Conservation (phyloP, 2,329 filamentous ascomycete genomes). For the Cephalotrichum gorgonifer region DNA sequence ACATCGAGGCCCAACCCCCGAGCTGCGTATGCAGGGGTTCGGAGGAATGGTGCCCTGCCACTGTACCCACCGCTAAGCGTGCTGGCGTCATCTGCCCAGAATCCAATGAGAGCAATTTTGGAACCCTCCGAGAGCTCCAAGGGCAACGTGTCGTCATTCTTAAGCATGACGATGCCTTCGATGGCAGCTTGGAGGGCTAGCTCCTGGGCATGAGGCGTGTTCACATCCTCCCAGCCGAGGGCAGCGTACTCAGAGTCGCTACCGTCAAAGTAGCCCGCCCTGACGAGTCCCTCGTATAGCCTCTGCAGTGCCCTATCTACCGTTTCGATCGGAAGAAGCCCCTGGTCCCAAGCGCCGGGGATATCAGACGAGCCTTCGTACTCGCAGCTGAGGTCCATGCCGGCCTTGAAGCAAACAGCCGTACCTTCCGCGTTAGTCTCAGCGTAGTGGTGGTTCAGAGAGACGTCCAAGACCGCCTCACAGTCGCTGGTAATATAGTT, state of each 20-base stretch:
- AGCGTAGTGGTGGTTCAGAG: constrained; percentile 27
- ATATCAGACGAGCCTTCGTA: constrained; percentile 15
- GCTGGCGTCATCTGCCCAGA: constrained; percentile 19
- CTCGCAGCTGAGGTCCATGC: constrained; percentile 23
- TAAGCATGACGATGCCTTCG: constrained; percentile 37
- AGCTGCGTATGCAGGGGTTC: constrained; percentile 33
- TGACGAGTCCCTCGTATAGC: constrained; percentile 42
- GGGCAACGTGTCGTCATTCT: constrained; percentile 42
- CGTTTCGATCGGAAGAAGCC: constrained; percentile 17
- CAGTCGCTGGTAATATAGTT: constrained; percentile 58
- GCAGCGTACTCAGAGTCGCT: constrained; percentile 25
- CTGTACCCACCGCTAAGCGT: constrained; percentile 15
- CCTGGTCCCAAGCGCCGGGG: constrained; percentile 17
- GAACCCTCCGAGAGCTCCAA: constrained; percentile 16
- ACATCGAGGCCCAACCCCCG: constrained; percentile 1
- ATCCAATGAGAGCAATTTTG: constrained; percentile 18
- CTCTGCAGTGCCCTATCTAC: constrained; percentile 36
- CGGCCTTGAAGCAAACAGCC: constrained; percentile 21
- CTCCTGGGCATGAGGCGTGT: constrained; percentile 38
- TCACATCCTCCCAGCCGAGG: constrained; percentile 45
- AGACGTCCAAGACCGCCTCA: constrained; percentile 50
- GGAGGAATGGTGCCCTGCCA: constrained; percentile 39
- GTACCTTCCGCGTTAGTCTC: constrained; percentile 21
- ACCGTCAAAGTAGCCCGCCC: constrained; percentile 48
- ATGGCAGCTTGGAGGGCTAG: constrained; percentile 45